These are phyloP conservation scores for Ceratobasidium sp. DNA, from an alignment of 1,284 basidiomycete species.

Conservation along the genomic window DNA sequence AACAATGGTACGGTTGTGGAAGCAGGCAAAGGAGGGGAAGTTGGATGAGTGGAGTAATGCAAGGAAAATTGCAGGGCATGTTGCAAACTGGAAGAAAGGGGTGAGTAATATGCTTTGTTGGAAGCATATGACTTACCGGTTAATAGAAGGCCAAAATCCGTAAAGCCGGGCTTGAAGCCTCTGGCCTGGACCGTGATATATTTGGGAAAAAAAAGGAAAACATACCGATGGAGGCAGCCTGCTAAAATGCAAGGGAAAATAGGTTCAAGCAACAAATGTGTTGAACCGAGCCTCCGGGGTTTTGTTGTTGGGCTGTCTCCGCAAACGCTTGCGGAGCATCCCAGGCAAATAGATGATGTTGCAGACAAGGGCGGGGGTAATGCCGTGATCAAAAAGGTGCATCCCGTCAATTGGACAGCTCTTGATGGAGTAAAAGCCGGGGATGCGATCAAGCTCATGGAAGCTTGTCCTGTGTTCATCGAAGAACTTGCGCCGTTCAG, in stretches of 20 bases:
- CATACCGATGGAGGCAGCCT: not conserved
- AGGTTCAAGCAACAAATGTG: not conserved
- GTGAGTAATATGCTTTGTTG: not conserved
- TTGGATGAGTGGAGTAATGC: too few species aligned
- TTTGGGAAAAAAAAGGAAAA: too few species aligned
- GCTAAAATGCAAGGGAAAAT: slow-evolving; percentile 6
- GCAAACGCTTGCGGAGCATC: not conserved
- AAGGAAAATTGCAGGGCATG: too few species aligned
- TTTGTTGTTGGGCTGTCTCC: not conserved
- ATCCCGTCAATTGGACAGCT: not conserved
- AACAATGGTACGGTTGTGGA: too few species aligned
- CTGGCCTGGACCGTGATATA: too few species aligned
- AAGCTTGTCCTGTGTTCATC: not conserved
- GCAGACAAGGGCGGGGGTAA: not conserved
- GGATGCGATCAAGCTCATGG: not conserved
- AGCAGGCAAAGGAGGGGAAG: too few species aligned
- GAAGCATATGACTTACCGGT: too few species aligned
- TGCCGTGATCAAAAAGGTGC: slow-evolving; percentile 1
- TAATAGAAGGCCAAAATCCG: too few species aligned
- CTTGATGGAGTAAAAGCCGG: not conserved
- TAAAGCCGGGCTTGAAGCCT: too few species aligned
- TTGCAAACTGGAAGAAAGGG: too few species aligned
- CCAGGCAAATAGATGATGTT: not conserved
- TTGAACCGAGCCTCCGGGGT: not conserved
- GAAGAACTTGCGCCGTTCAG: not conserved